These are phyloP conservation scores for Sugiyamaella valdiviana DNA, from an alignment of 805 yeast species.

Conservation along the genomic window DNA sequence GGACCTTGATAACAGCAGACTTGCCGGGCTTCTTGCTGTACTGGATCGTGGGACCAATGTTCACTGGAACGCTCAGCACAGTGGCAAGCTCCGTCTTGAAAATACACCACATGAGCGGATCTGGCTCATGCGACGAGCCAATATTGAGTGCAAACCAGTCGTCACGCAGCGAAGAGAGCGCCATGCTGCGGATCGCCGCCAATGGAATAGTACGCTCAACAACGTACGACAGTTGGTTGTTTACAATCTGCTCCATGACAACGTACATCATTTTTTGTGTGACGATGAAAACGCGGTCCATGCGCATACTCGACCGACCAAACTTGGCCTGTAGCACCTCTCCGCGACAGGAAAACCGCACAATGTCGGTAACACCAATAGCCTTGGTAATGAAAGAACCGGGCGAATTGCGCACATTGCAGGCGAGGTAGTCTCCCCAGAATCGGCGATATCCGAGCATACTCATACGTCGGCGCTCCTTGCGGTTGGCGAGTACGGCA, in stretches of 20 bases:
- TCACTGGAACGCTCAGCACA: conserved; percentile 56
- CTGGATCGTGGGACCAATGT: conserved; percentile 62
- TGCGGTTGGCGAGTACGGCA: conserved; percentile 59
- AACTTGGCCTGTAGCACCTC: conserved; percentile 79
- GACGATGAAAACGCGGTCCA: conserved; percentile 66
- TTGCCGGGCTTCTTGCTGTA: conserved; percentile 90
- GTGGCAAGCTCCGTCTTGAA: conserved; percentile 88
- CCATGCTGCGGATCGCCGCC: conserved; percentile 51
- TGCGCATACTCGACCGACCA: conserved; percentile 82
- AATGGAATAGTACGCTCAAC: conserved; percentile 62
- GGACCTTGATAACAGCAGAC: conserved; percentile 64
- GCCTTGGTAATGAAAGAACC: conserved; percentile 72
- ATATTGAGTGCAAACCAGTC: conserved; percentile 81
- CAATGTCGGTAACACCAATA: conserved; percentile 58
- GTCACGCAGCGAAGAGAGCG: conserved; percentile 73
- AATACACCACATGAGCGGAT: conserved; percentile 68
- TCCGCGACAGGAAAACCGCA: conserved; percentile 75
- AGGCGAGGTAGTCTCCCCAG: conserved; percentile 89
- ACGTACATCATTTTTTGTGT: conserved; percentile 59
- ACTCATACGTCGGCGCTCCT: conserved; percentile 86
- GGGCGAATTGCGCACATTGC: conserved; percentile 67
- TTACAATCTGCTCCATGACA: conserved; percentile 65
- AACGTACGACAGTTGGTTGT: conserved; percentile 50
- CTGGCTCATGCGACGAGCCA: conserved; percentile 55
- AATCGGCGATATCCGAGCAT: conserved; percentile 81